Conservation (phyloP, 2,329 filamentous ascomycete species). For the Geoglossum cookeanum region DNA sequence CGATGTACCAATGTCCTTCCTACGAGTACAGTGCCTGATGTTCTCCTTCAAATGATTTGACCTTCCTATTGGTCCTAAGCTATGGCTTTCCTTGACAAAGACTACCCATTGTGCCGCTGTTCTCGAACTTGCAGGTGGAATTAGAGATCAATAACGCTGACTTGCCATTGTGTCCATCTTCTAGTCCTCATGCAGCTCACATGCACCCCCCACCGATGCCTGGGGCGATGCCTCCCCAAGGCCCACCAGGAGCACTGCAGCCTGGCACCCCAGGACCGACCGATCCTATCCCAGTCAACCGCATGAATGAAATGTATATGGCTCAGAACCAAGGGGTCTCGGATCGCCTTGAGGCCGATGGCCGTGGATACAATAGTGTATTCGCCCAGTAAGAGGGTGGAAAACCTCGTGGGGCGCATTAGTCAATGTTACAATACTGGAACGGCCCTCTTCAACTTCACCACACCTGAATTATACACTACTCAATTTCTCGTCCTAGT, state of each 20-base stretch:
- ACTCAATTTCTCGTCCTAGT: neutral
- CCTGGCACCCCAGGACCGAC: conserved; percentile 14
- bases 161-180: conserved; percentile 4
- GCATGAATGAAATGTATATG: conserved; percentile 17
- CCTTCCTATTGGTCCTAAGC: conserved; percentile 2
- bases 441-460: neutral
- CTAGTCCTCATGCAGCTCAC: conserved; percentile 16
- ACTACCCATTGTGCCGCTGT: neutral
- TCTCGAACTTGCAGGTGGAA: neutral
- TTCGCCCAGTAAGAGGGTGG: conserved; percentile 16
- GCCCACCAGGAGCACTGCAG: conserved; percentile 13
- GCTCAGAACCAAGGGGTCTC: conserved; percentile 12
- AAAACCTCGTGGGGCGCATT: neutral
- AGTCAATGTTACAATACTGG: neutral
- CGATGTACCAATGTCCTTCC: neutral
- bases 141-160: neutral
- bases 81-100: neutral
- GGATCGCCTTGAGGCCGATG: conserved; percentile 17
- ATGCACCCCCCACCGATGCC: conserved; percentile 13
- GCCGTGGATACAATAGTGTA: conserved; percentile 17
- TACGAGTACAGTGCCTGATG: neutral
- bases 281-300: conserved; percentile 15
- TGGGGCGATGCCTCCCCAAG: conserved; percentile 13
- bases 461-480: neutral
- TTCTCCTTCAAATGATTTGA: conserved; percentile 2